phyloP scores from a whole-genome alignment of 495 filamentous ascomycete species.

The Penicillium paradoxum region DNA sequence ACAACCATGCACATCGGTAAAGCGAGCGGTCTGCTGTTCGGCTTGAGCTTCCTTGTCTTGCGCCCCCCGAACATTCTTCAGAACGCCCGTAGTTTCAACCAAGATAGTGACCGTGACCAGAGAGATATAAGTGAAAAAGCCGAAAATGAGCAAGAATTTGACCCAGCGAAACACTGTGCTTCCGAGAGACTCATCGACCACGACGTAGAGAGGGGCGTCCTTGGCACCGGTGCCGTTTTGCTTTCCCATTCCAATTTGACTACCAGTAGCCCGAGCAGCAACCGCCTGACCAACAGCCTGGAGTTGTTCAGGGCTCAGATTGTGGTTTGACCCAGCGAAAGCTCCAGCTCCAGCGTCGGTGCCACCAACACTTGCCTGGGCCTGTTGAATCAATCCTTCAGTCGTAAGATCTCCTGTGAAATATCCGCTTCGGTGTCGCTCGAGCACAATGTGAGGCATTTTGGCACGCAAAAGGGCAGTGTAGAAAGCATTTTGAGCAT shows the following conservation, averaged over 20 bases:
- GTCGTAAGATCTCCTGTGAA: slow-evolving; percentile 74
- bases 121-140: slow-evolving; percentile 65
- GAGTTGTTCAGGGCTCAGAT: slow-evolving; percentile 57
- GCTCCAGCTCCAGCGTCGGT: slow-evolving; percentile 34
- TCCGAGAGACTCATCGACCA: slow-evolving; percentile 86
- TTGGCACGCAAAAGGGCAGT: slow-evolving; percentile 82
- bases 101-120: slow-evolving; percentile 71
- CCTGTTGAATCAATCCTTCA: slow-evolving; percentile 68
- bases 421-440: slow-evolving; percentile 77
- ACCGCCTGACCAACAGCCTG: slow-evolving; percentile 86
- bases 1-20: slow-evolving; percentile 92
- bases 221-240: slow-evolving; percentile 61
- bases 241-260: slow-evolving; percentile 48
- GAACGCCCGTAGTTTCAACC: slow-evolving; percentile 67
- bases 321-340: slow-evolving; percentile 30
- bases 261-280: slow-evolving; percentile 66
- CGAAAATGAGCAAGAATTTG: slow-evolving; percentile 76
- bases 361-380: slow-evolving; percentile 62
- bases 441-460: slow-evolving; percentile 86
- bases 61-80: slow-evolving; percentile 70
- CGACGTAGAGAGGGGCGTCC: slow-evolving; percentile 80
- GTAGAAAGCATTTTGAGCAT: slow-evolving; percentile 89
- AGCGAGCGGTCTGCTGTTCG: slow-evolving; percentile 83
- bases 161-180: slow-evolving; percentile 81
- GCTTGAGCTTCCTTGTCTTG: slow-evolving; percentile 79